Evolutionary conservation across 805 yeast species (phyloP), one percentile per base, ranked within the genome.

Genomic region (Kazachstania taianensis): DNA sequence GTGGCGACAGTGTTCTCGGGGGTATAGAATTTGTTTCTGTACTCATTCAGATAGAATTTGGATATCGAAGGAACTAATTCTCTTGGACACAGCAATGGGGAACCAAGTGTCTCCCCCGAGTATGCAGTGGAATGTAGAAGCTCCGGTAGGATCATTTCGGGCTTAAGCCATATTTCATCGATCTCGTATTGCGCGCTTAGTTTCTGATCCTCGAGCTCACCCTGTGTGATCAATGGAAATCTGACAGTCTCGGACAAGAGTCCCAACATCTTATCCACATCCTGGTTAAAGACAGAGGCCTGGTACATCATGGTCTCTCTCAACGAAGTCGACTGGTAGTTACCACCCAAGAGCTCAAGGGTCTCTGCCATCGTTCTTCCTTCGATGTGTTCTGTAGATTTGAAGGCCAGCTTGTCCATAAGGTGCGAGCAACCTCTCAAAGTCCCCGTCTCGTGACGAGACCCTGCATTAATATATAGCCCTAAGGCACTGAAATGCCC

Each of bases 401-500:
- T 78, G 68, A 77, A 92, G 0, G 97, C 89, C 53, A 92, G 59
- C 40, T 96, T 70, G 55, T 89, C 97, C 49, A 78, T 62, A 20
- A 92, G 60, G 56, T 92, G 97, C 5, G 94, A 77, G 32, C 79
- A 66, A 1, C 98, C 98, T 25, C 75, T 70, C 36, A 75, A 49
- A 20, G 54, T 49, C 2, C 63, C 65, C 20, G 68, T 65, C 59
- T 92, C 97, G 53, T 67, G 85, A 33, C 97, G 69, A 2, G 95
- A 79, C 1, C 98, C 98, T 2, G 94, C 94, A 51, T 82, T 80
- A 5, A 92, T 70, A 52, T 84, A 92, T 30, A 89, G 70, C 1
- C 97, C 97, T 30, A 87, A 59, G 0, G 96, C 94, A 39, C 89
- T 71, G 55, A 92, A 92, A 58, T 87, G 94, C 27, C 94, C 86